Base-by-base conservation (phyloP, 768 basidiomycete genomes). In the Tephrocybe sp. region DNA sequence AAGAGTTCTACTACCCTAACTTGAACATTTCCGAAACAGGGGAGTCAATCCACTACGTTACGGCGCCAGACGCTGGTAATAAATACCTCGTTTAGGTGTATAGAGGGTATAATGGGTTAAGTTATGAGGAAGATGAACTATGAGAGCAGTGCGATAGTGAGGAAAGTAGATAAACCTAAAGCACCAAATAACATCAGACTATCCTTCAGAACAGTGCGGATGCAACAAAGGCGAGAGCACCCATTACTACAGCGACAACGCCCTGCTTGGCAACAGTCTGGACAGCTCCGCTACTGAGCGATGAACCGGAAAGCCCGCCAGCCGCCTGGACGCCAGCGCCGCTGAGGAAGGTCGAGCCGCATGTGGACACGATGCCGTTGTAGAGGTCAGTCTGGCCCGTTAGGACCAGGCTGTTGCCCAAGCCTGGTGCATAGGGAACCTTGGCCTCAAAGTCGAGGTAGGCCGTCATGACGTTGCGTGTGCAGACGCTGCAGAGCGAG, bases 401-500 rank as follows among this genome's bases (percentile, higher is more conserved):
- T 37, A 98, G 72, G 47, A 98, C 72, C 12, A 73, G 64, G 60
- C 86, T 89, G 59, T 76, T 74, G 50, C 54, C 44, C 22, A 97
- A 61, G 42, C 96, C 93, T 24, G 87, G 80, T 7, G 78, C 89
- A 66, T 92, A 98, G 1, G 87, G 87, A 36, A 73, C 69, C 48
- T 66, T 65, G 34, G 82, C 78, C 70, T 94, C 89, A 67, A 80
- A 95, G 49, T 72, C 67, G 67, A 91, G 84, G 78, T 90, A 99
- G 8, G 83, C 57, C 1, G 82, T 79, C 56, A 98, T 63, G 63
- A 94, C 72, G 54, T 78, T 78, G 64, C 87, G 82, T 11, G 90
- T 84, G 83, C 96, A 98, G 12, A 84, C 58, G 2, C 77, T 84
- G 83, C 96, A 98, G 36, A 97, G 84, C 19, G 67, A 44, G 22